These are phyloP conservation scores for Amanita thiersii DNA, from an alignment of 768 basidiomycete genomes.

Conservation along the genomic window DNA sequence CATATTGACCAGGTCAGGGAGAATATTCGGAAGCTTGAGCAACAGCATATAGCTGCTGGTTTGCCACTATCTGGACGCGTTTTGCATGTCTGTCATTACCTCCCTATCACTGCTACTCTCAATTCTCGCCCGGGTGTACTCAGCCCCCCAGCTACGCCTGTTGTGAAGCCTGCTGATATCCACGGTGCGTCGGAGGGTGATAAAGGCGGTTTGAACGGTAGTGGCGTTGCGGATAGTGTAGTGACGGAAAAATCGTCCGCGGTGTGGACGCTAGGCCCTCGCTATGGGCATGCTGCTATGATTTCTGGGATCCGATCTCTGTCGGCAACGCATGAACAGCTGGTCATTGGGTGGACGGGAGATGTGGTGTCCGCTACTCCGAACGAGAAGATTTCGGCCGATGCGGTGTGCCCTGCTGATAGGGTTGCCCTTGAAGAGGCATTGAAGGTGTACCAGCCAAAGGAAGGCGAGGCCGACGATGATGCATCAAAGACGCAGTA, in stretches of 20 bases:
- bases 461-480: slow-evolving; percentile 48
- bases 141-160: slow-evolving; percentile 77
- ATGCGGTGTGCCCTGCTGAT: slow-evolving; percentile 51
- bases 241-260: slow-evolving; percentile 12
- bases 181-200: no score
- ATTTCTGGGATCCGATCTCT: slow-evolving; percentile 87
- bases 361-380: slow-evolving; percentile 57
- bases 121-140: slow-evolving; percentile 40
- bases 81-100: slow-evolving; percentile 87
- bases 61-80: slow-evolving; percentile 80
- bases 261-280: slow-evolving; percentile 68
- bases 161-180: slow-evolving; percentile 30
- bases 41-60: slow-evolving; percentile 58
- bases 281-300: slow-evolving; percentile 93
- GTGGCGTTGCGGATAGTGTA: slow-evolving; percentile 13
- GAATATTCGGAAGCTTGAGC: slow-evolving; percentile 66
- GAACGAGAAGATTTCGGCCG: slow-evolving; percentile 37
- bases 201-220: no score
- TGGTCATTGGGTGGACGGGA: slow-evolving; percentile 92
- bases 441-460: slow-evolving; percentile 50
- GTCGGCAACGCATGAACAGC: slow-evolving; percentile 76
- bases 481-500: slow-evolving; percentile 55
- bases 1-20: slow-evolving; percentile 67
- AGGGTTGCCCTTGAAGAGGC: slow-evolving; percentile 58
- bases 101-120: slow-evolving; percentile 69